Percentiles rank a stretch among this genome's conserved stretches.
phyloP scores from a whole-genome alignment of 1,139 yeast genomes.

The Yamadazyma jaroonii region DNA sequence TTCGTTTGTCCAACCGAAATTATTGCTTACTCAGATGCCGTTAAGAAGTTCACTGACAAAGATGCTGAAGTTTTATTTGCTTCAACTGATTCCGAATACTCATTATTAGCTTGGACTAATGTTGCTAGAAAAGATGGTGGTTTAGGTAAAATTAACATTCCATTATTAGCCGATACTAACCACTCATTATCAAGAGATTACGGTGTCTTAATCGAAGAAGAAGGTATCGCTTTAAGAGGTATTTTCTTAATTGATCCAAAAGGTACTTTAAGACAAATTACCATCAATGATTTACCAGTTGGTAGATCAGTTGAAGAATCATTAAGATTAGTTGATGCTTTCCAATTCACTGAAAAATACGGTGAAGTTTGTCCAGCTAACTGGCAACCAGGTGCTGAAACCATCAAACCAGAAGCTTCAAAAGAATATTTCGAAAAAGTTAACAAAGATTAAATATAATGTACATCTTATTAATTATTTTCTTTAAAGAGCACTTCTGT shows the following conservation, averaged over 20 bases:
- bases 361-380: slow-evolving; percentile 99
- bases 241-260: slow-evolving; percentile 96
- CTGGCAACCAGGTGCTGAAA: slow-evolving; percentile 97
- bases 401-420: slow-evolving; percentile 85
- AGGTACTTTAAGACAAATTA: slow-evolving; percentile 91
- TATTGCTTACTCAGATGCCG: slow-evolving; percentile 96
- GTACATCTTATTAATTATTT: no score
- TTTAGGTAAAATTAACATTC: slow-evolving; percentile 90
- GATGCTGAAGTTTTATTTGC: slow-evolving; percentile 91
- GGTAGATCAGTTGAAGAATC: slow-evolving; percentile 99
- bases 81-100: slow-evolving; percentile 97
- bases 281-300: slow-evolving; percentile 97
- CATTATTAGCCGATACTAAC: slow-evolving; percentile 95
- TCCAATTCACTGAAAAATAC: slow-evolving; percentile 97
- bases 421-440: slow-evolving; percentile 76
- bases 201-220: slow-evolving; percentile 96
- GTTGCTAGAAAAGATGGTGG: slow-evolving; percentile 97
- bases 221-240: slow-evolving; percentile 96
- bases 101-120: slow-evolving; percentile 97
- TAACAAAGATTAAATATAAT: slow-evolving; percentile 22
- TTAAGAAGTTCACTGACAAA: slow-evolving; percentile 81
- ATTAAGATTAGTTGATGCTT: slow-evolving; percentile 94
- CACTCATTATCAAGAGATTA: slow-evolving; percentile 91
- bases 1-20: slow-evolving; percentile 99
- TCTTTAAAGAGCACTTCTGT: no score